Base-by-base conservation (phyloP, 2,329 filamentous ascomycete species). In the Cercospora janseana region DNA sequence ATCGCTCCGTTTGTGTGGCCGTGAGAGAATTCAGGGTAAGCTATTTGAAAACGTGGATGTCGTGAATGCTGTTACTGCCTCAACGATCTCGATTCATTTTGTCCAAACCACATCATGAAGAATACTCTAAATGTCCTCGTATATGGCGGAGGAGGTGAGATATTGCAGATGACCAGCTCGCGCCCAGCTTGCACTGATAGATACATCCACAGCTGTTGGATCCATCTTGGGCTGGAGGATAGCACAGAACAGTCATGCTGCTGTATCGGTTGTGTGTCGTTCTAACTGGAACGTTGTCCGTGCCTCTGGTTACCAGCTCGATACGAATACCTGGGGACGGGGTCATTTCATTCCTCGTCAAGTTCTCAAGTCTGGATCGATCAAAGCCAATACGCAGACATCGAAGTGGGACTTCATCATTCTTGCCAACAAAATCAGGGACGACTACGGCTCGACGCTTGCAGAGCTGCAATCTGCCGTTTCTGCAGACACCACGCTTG, bases 211-310 rank as follows among this genome's bases (percentile, higher is more conserved):
- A 51, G 60, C 60, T 12, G 57, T 62, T 20, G 60, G 60, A 7
- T 58, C 58, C 15, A 58, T 60, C 4, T 41, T 62, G 21, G 60
- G 57, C 3, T 61, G 59, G 59, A 54, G 60, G 27, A 37, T 62
- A 31, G 60, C 60, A n/a, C 59, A 62, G 24, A 49, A 55, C 15
- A 48, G 51, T 13, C 27, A 46, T 24, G 38, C 53, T 13, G 37
- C 52, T 26, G 56, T 62, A 28, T 59, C 59, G 3, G 57, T 60
- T 4, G 59, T 62, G 13, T 61, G 59, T 38, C 50, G 59, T 20
- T 58, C 57, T 6, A 62, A 62, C 23, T 62, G 54, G 32, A 51
- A 60, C 15, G 38, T 37, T 4, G 54, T 61, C 26, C 41, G 37
- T 24, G 37, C 13, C 12, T 23, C 41, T 20, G 60, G 59, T 12